phyloP scores from a whole-genome alignment of 2,329 filamentous ascomycete genomes.

The Colletotrichum nymphaeae region DNA sequence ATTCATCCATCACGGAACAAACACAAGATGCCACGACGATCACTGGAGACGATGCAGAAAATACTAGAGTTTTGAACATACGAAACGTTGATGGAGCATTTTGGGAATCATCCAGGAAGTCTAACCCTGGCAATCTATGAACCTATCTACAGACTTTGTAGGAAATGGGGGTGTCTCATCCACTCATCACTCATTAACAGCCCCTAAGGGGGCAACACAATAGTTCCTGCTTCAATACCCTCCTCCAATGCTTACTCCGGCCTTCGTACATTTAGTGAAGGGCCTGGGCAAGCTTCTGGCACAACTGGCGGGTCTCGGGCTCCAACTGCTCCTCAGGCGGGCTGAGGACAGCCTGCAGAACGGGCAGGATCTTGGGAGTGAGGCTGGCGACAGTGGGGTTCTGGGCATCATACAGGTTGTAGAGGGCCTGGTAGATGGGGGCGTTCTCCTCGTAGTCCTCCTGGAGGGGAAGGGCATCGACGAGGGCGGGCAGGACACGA shows the following conservation, averaged over 20 bases:
- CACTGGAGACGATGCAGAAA: no score
- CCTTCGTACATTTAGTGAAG: conserved; percentile 40
- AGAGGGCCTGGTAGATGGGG: conserved; percentile 90
- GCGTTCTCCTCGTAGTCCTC: conserved; percentile 98
- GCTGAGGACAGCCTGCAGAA: conserved; percentile 79
- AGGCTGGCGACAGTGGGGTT: conserved; percentile 77
- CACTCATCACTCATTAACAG: conserved; percentile 36
- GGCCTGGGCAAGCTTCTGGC: conserved; percentile 71
- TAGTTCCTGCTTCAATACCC: conserved; percentile 1
- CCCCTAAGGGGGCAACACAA: conserved; percentile 21
- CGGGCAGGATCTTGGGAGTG: conserved; percentile 74
- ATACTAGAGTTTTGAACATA: not conserved
- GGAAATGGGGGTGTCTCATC: conserved; percentile 33
- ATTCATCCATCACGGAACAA: no score
- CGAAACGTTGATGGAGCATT: conserved; percentile 28
- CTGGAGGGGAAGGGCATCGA: conserved; percentile 84
- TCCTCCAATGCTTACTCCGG: not conserved
- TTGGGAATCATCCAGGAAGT: conserved; percentile 33
- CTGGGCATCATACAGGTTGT: conserved; percentile 80
- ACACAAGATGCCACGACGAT: no score
- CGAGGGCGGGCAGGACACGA: conserved; percentile 84
- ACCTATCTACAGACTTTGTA: conserved; percentile 34
- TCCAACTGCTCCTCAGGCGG: conserved; percentile 82
- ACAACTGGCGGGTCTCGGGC: conserved; percentile 73
- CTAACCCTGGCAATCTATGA: conserved; percentile 31